A percentile compares a stretch with the other conserved stretches of the same genome.
phyloP scores from a whole-genome alignment of 129 eudicot species.

The Helianthus annuus region DNA sequence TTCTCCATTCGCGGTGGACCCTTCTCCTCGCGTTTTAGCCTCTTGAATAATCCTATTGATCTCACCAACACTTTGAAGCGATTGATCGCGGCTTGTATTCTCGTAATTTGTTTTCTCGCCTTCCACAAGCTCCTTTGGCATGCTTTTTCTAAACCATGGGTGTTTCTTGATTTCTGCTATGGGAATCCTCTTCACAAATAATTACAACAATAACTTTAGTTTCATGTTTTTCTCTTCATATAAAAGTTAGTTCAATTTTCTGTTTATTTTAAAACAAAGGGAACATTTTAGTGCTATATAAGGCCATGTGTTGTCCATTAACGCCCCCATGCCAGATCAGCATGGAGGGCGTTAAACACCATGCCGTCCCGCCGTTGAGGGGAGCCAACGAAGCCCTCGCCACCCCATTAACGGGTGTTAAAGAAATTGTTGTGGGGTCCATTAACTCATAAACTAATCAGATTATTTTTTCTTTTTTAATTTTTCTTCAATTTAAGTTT shows the following conservation, averaged over 20 bases:
- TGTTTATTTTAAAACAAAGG: neutral
- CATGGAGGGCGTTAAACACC: too few relatives aligned
- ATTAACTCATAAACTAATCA: too few relatives aligned
- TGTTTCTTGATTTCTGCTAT: constrained; percentile 67
- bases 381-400: too few relatives aligned
- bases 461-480: too few relatives aligned
- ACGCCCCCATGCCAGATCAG: too few relatives aligned
- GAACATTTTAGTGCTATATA: neutral
- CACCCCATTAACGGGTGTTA: too few relatives aligned
- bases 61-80: constrained; percentile 56
- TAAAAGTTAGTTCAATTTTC: neutral
- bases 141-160: constrained; percentile 61
- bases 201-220: constrained; percentile 10
- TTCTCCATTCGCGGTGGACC: constrained; percentile 21
- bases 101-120: constrained; percentile 51
- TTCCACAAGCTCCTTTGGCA: constrained; percentile 60
- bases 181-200: constrained; percentile 50
- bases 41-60: constrained; percentile 66
- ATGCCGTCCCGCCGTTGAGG: too few relatives aligned
- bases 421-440: too few relatives aligned
- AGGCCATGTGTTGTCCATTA: too few relatives aligned
- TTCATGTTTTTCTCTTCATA: neutral
- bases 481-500: too few relatives aligned
- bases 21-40: constrained; percentile 57
- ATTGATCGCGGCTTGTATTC: constrained; percentile 30